Evolutionary conservation across 495 filamentous ascomycete species (phyloP).

Genomic region (Cryomyces antarcticus): DNA sequence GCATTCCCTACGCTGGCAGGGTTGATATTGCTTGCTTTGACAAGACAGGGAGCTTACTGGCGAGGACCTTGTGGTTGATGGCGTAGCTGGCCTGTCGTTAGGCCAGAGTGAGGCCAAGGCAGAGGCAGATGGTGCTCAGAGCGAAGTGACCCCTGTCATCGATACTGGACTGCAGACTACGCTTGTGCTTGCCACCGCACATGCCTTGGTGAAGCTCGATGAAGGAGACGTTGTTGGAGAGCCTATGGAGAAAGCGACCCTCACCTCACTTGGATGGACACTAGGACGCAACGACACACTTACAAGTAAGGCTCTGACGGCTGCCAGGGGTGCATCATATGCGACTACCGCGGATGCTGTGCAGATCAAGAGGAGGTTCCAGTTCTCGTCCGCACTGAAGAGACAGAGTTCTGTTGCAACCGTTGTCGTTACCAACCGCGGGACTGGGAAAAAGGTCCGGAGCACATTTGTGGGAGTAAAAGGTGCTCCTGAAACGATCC

Average conservation of each 20-base stretch:
- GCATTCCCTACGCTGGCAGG: slow-evolving; percentile 92
- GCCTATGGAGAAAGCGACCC: slow-evolving; percentile 95
- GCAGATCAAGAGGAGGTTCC: slow-evolving; percentile 89
- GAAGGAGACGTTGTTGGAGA: slow-evolving; percentile 96
- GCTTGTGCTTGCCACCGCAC: slow-evolving; percentile 83
- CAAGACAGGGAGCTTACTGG: slow-evolving; percentile 93
- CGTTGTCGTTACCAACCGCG: slow-evolving; percentile 42
- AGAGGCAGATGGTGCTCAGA: slow-evolving; percentile 62
- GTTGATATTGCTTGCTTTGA: slow-evolving; percentile 97
- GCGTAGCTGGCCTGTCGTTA: slow-evolving; percentile 73
- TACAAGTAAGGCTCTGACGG: slow-evolving; percentile 31
- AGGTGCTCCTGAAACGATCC: slow-evolving; percentile 90
- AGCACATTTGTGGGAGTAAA: slow-evolving; percentile 89
- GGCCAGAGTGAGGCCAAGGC: slow-evolving; percentile 43
- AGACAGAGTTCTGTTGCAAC: slow-evolving; percentile 86
- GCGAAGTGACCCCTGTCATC: slow-evolving; percentile 42
- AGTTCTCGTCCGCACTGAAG: slow-evolving; percentile 93
- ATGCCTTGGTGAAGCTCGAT: slow-evolving; percentile 86
- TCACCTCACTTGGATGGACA: slow-evolving; percentile 74
- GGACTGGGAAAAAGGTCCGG: slow-evolving; percentile 48
- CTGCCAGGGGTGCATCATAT: slow-evolving; percentile 23
- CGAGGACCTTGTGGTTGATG: slow-evolving; percentile 92
- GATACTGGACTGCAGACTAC: slow-evolving; percentile 61
- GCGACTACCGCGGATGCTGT: slow-evolving; percentile 35
- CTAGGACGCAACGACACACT: slow-evolving; percentile 76